These are phyloP conservation scores for Tarenaya hassleriana DNA, from an alignment of 345 rosid genomes.

Conservation along the genomic window DNA sequence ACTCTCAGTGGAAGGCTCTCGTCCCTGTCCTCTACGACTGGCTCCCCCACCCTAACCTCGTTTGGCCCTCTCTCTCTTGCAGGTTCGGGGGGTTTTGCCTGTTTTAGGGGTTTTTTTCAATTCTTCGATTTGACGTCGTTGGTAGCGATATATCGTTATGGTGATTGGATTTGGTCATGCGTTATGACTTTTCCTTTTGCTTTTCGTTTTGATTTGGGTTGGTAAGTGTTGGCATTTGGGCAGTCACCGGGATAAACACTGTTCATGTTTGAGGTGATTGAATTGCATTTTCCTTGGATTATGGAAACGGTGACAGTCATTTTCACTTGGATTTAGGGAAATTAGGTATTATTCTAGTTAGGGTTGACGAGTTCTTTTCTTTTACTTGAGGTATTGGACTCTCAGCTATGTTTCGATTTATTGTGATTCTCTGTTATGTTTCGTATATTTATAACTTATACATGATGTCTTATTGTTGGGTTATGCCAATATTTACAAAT, in stretches of 20 bases:
- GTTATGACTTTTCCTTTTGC: slow-evolving; percentile 4
- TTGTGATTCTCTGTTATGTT: background rate
- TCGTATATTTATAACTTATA: background rate
- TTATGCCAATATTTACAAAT: no score
- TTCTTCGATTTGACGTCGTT: no score
- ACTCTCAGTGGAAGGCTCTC: slow-evolving; percentile 88
- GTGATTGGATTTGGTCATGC: background rate
- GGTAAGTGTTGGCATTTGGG: no score
- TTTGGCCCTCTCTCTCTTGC: slow-evolving; percentile 99
- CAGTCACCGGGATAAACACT: no score
- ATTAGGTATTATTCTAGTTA: slow-evolving; percentile 8
- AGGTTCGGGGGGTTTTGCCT: slow-evolving; percentile 35
- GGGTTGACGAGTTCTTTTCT: slow-evolving; percentile 19
- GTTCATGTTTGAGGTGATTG: slow-evolving; percentile 2
- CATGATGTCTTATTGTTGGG: no score
- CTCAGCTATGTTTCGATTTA: background rate
- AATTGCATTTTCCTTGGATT: background rate
- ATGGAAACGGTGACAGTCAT: background rate
- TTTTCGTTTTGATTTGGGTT: background rate
- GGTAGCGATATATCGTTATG: background rate
- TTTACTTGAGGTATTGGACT: slow-evolving; percentile 1
- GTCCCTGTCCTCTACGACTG: slow-evolving; percentile 97
- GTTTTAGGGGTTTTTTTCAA: slow-evolving; percentile 31
- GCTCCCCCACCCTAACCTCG: slow-evolving; percentile 97
- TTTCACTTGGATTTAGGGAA: slow-evolving; percentile 7